phyloP scores from a whole-genome alignment of 2,329 filamentous ascomycete species.

The Aspergillus ochraceus region DNA sequence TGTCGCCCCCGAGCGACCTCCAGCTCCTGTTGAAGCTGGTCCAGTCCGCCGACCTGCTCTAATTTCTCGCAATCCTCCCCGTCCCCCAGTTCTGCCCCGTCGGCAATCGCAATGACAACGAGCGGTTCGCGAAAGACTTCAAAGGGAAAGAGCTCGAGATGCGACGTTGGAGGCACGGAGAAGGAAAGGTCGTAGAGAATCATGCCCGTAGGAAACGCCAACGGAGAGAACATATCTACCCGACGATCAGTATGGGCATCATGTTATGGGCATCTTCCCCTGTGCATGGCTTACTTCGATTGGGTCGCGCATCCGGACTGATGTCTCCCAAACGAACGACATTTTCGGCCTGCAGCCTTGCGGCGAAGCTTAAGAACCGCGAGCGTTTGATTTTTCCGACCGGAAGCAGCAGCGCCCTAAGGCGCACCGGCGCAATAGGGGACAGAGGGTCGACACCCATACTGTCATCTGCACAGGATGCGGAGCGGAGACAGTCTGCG shows the following conservation, averaged over 20 bases:
- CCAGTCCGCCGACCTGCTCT: conserved; percentile 27
- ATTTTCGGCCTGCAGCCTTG: conserved; percentile 74
- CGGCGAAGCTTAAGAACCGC: conserved; percentile 75
- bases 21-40: conserved; percentile 60
- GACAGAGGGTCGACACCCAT: conserved; percentile 90
- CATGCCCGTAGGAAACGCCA: conserved; percentile 80
- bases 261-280: no score
- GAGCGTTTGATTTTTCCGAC: conserved; percentile 81
- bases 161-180: conserved; percentile 74
- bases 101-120: conserved; percentile 79
- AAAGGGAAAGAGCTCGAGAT: conserved; percentile 80
- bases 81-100: conserved; percentile 67
- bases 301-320: conserved; percentile 77
- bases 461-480: conserved; percentile 50
- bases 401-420: conserved; percentile 83
- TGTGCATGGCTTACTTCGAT: conserved; percentile 67
- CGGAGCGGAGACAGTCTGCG: conserved; percentile 32
- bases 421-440: conserved; percentile 85
- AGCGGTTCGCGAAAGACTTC: conserved; percentile 86
- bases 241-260: conserved; percentile 14
- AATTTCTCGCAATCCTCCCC: conserved; percentile 12
- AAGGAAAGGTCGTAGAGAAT: conserved; percentile 87
- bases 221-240: conserved; percentile 87
- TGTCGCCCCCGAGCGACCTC: conserved; percentile 71
- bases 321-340: conserved; percentile 83